phyloP scores from a whole-genome alignment of 2,329 filamentous ascomycete species.

The Pseudogymnoascus sp. region DNA sequence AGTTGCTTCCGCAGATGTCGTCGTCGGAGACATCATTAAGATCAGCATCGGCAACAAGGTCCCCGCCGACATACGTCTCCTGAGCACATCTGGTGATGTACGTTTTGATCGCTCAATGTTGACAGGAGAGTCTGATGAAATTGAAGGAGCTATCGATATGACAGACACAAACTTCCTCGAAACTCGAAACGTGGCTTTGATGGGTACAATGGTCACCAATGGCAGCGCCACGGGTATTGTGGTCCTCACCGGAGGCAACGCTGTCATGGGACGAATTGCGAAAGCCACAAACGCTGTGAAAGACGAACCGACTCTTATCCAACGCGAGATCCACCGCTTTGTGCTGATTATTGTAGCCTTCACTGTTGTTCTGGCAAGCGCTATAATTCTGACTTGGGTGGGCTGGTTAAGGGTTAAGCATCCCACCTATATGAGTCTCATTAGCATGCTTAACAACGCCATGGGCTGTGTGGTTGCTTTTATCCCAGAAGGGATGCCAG shows the following conservation, averaged over 20 bases:
- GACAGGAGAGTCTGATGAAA: constrained; percentile 95
- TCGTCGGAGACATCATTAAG: constrained; percentile 86
- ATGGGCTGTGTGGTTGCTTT: constrained; percentile 53
- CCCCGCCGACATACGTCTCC: constrained; percentile 78
- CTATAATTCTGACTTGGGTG: constrained; percentile 40
- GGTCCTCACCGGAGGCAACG: constrained; percentile 65
- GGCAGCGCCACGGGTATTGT: constrained; percentile 89
- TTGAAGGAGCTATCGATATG: constrained; percentile 66
- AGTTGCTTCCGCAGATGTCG: constrained; percentile 39
- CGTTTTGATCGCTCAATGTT: constrained; percentile 97
- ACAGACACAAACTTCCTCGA: constrained; percentile 74
- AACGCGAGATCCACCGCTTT: constrained; percentile 37
- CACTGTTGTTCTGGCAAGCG: constrained; percentile 32
- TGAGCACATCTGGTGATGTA: constrained; percentile 81
- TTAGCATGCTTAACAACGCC: constrained; percentile 39
- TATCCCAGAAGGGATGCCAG: constrained; percentile 63
- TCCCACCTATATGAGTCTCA: constrained; percentile 34
- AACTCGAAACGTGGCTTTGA: constrained; percentile 99
- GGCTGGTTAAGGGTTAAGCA: constrained; percentile 36
- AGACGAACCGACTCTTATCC: constrained; percentile 33
- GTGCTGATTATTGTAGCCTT: constrained; percentile 36
- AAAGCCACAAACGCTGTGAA: constrained; percentile 34
- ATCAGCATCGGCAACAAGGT: constrained; percentile 87
- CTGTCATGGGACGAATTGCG: constrained; percentile 65
- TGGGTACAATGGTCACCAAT: constrained; percentile 94